Evolutionary conservation across 768 basidiomycete species (phyloP), one percentile per base, ranked within the genome.

Genomic region (Auricularia sp.): DNA sequence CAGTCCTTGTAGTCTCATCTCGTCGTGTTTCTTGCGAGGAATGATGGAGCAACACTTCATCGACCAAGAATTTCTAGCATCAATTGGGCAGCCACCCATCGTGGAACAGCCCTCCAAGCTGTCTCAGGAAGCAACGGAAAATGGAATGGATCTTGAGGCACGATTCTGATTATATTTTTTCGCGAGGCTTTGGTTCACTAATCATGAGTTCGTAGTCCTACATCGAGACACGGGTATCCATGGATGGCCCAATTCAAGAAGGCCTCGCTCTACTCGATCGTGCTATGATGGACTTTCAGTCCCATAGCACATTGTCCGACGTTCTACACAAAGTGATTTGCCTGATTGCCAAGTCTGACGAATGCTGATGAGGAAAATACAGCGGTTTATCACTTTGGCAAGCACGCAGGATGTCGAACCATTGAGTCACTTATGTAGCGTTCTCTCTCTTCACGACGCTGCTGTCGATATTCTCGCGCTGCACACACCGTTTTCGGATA

Each of bases 401-500:
- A 76, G 75, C 35, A 74, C 80, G 21, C 75, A 82, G 42, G 88
- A 93, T 65, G 79, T 88, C 3, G 90, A 91, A 71, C 74, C 83
- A 16, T 76, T 92, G 51, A 84, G 90, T 62, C 82, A 84, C 68
- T 74, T 89, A n/a, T 90, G 87, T 72, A 85, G 83, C 71, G 72
- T 85, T 23, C 78, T 93, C 10, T 85, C 83, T 67, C 76, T 78
- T 14, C 79, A 84, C 62, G 84, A 86, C 66, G 72, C 74, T 29
- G 81, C 83, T 0, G 73, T 93, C 21, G 90, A 92, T 68, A 81
- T 90, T 58, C 68, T 92, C 54, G 81, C 88, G 7, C 74, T 92
- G 33, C 87, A 93, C 71, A 73, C 82, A 21, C 83, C 79, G 64
- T 74, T 90, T n/a, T 78, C 80, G 11, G 84, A 86, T 63, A 71